Base-by-base conservation (phyloP, 2,329 filamentous ascomycete genomes). In the Diplocarpon mali region DNA sequence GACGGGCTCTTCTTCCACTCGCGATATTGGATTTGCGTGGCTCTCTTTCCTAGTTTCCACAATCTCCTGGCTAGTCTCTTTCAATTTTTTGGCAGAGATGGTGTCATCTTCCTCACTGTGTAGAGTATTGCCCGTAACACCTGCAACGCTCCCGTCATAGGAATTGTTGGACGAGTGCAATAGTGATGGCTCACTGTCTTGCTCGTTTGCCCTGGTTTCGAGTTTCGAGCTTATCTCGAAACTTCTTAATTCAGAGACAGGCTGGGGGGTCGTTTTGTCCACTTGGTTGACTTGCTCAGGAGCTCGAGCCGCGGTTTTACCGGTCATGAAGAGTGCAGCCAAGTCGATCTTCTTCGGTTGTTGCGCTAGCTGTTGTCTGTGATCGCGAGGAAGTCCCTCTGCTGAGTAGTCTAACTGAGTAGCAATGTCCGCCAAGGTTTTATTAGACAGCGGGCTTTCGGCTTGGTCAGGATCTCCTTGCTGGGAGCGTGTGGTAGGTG, bases 41-140 rank as follows among this genome's bases (percentile, higher is more conserved):
- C 15, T 8, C 7, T 30, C 36, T 24, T 32, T 24, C 8, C 30
- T n/a, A 9, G 12, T 28, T 35, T 5, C 40, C 16, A 24, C 32
- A 2, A 16, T 49, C 8, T 55, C 51, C 37, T 55, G 54, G 20
- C 48, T 50, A 42, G 55, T 54, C 37, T 55, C 48, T 40, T 55
- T n/a, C n/a, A n/a, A n/a, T n/a, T n/a, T 55, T 38, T 55, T 49
- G 42, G 46, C 55, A 8, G 37, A 42, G 15, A 27, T 20, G 5
- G 15, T 20, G 13, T 24, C 9, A 2, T 14, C 2, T 11, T 7
- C 3, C 9, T 3, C 10, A 3, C 38, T 15, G 10, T 10, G 30
- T 16, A 14, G 8, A 12, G 27, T 31, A 6, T 38, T n/a, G 12
- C 34, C 28, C 5, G 6, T 6, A 16, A 43, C 31, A 9, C 38